Percentiles rank a stretch among this genome's conserved stretches.
Evolutionary conservation across 2,329 filamentous ascomycete genomes (phyloP).

Genomic region (Colletotrichum karsti): DNA sequence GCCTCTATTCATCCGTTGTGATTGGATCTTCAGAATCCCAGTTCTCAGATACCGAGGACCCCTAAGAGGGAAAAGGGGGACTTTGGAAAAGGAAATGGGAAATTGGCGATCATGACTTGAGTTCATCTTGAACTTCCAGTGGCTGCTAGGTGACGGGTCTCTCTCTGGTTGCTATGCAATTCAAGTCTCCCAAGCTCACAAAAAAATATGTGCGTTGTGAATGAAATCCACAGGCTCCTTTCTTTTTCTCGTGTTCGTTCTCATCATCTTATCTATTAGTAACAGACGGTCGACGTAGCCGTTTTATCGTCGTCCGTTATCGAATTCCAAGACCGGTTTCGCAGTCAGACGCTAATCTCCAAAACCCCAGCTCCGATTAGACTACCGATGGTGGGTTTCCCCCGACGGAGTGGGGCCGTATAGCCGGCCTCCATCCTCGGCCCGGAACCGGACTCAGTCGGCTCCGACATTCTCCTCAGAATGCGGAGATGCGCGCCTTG

Average conservation of each 20-base stretch:
- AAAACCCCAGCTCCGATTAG: not conserved
- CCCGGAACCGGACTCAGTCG: not conserved
- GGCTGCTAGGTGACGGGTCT: too few species aligned
- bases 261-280: not conserved
- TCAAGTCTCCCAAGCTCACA: not conserved
- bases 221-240: not conserved
- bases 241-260: not conserved
- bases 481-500: too few species aligned
- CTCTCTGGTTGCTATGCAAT: too few species aligned
- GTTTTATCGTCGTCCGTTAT: not conserved
- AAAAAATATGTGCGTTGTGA: not conserved
- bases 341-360: not conserved
- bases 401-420: not conserved
- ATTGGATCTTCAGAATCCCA: not conserved
- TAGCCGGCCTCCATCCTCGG: not conserved
- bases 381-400: not conserved
- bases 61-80: not conserved
- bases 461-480: not conserved
- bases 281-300: not conserved
- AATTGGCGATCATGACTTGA: not conserved
- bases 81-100: not conserved
- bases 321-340: not conserved
- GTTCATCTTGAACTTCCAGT: not conserved
- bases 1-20: not conserved
- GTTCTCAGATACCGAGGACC: not conserved